Base-by-base conservation (phyloP, 1,139 yeast genomes). In the Geotrichum reessii region DNA sequence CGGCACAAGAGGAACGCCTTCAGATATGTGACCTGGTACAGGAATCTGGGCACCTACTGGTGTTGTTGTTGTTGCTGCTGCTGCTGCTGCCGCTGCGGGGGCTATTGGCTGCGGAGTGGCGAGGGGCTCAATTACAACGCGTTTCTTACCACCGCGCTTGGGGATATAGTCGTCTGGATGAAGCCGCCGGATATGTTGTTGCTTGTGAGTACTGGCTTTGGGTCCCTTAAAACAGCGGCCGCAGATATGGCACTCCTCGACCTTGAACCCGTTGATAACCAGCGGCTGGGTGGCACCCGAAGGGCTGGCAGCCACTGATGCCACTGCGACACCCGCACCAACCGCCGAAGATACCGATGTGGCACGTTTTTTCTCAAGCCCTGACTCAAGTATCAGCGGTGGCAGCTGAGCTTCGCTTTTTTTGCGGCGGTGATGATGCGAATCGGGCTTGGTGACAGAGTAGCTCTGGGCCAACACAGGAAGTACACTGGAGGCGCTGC, bases 211-310 rank as follows among this genome's bases (percentile, higher is more conserved):
- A 1, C 78, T 69, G 3, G 79, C 76, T 66, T 74, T 76, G 28
- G 80, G 79, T n/a, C 80, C 80, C 64, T 72, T 73, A 69, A 77
- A 77, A 44, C 69, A 68, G 48, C 80, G 70, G 9, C 74, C 74
- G 63, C 80, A 77, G 50, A 75, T 71, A 53, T 73, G 77, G 62
- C 78, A 75, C 51, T 68, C 73, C 62, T 75, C 78, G 22, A 71
- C 63, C 52, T 72, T 69, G 64, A 61, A 68, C 54, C 67, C 69
- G 22, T 51, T 53, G 14, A 53, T 37, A 6, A 37, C 42, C 14
- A 37, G 42, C 17, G 42, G 42, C 42, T 37, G 42, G 19, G 42
- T n/a, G 19, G 42, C 42, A 6, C 42, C 42, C 19, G 42, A n/a
- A 1, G 42, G 2, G 7, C 42, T n/a, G 17, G 3, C 42, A 5